Evolutionary conservation across 176 grass and related monocot species (phyloP), one percentile per base, ranked within the genome.

Genomic region (Ensete glaucum): DNA sequence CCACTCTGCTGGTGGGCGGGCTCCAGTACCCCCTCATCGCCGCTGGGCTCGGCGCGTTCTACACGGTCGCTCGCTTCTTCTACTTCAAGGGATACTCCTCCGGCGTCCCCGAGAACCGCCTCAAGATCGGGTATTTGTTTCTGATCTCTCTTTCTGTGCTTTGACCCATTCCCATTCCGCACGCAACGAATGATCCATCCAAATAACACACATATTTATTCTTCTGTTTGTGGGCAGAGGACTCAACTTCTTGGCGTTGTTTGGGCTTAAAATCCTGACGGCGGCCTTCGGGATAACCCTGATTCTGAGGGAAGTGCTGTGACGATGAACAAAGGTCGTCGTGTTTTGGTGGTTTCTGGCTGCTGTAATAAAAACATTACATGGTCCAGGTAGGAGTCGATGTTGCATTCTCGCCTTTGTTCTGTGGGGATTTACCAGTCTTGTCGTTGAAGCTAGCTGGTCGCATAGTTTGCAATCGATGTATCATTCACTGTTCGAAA

Each of bases 41-140:
- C 53, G 86, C 95, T 1, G 84, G 69, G 25, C 76, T 98, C 2
- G 95, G 95, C 43, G 26, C 14, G 7, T 9, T 91, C 52, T 98
- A 98, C 88, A 84, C 52, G 2, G 79, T 98, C 59, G 82, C 86
- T 9, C 92, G 95, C 58, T 87, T 91, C 88, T 94, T 98, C 82
- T 98, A 98, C 84, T 98, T 98, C 86, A 98, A 87, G 86, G 88
- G 90, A 50, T 98, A 94, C 84, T 72, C 95, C 78, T 89, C 88
- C 56, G 95, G 95, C 14, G 63, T 87, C 54, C 95, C 95, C 0
- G 87, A 91, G 0, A 98, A 93, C 73, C 95, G 95, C 52, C 80
- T 89, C 73, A 98, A 98, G 82, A 80, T 92, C 79, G 95, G 88
- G 95, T 98, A 89, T 69, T 72, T 78, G 55, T 50, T 55, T 66